These are phyloP conservation scores for Talaromyces sp. DNA, from an alignment of 2,329 filamentous ascomycete species.

Conservation along the genomic window DNA sequence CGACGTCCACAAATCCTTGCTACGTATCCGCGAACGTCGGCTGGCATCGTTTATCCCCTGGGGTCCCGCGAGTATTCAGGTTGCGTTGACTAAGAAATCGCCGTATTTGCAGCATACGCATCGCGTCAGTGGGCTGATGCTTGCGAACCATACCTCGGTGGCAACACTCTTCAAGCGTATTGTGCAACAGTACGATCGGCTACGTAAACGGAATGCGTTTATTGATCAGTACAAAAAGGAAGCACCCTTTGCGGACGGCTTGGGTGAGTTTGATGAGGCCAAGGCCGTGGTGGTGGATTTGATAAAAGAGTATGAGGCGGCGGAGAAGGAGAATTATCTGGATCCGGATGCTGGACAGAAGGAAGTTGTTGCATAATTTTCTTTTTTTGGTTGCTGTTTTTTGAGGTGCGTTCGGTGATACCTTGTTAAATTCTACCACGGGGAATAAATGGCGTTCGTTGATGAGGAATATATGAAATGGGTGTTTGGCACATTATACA, in stretches of 20 bases:
- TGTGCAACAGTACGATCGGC: slow-evolving; percentile 82
- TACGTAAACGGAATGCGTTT: slow-evolving; percentile 95
- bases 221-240: slow-evolving; percentile 96
- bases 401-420: background rate
- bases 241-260: slow-evolving; percentile 81
- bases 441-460: background rate
- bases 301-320: slow-evolving; percentile 92
- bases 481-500: background rate
- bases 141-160: slow-evolving; percentile 96
- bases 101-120: slow-evolving; percentile 93
- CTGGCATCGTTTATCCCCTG: slow-evolving; percentile 96
- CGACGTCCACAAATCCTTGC: slow-evolving; percentile 93
- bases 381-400: background rate
- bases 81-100: slow-evolving; percentile 91
- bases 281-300: slow-evolving; percentile 85
- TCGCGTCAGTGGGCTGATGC: slow-evolving; percentile 91
- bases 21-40: slow-evolving; percentile 89
- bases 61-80: slow-evolving; percentile 96
- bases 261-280: slow-evolving; percentile 93
- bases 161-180: slow-evolving; percentile 95
- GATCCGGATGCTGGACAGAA: slow-evolving; percentile 59
- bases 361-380: slow-evolving; percentile 3
- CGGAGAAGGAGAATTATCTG: slow-evolving; percentile 84
- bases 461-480: background rate
- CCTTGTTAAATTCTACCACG: background rate